phyloP scores from a whole-genome alignment of 371 early-diverging fungal species.

The Umbelopsis sp. region DNA sequence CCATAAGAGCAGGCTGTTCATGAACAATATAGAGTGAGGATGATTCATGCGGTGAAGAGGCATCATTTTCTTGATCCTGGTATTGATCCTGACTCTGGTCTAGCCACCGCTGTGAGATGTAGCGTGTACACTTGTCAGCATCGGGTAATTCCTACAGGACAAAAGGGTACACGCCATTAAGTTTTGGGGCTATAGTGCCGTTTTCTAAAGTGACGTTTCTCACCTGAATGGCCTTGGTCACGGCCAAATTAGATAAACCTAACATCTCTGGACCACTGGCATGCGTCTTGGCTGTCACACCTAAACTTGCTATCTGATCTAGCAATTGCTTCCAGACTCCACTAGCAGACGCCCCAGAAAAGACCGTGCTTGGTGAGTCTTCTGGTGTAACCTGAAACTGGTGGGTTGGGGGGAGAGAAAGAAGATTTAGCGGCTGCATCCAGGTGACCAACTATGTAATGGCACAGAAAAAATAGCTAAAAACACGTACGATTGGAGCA shows the following conservation, averaged over 20 bases:
- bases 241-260: conserved; percentile 45
- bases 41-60: neutral
- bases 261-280: conserved; percentile 52
- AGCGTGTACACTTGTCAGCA: conserved; percentile 31
- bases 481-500: conserved; percentile 40
- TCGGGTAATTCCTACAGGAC: conserved; percentile 26
- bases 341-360: conserved; percentile 45
- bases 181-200: neutral
- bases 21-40: neutral
- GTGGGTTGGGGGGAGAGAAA: neutral
- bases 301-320: conserved; percentile 42
- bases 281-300: conserved; percentile 50
- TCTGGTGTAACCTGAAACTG: conserved; percentile 52
- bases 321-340: conserved; percentile 52
- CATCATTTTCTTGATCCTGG: neutral
- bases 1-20: neutral
- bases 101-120: conserved; percentile 24
- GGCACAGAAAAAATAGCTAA: neutral
- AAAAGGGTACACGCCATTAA: neutral
- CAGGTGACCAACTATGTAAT: neutral
- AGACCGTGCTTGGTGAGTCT: conserved; percentile 45
- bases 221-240: conserved; percentile 48
- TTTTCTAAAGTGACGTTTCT: neutral
- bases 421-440: neutral
- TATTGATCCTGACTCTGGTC: neutral